Conservation (phyloP, 192 early-diverging fungal genomes). For the Mortierella claussenii region DNA sequence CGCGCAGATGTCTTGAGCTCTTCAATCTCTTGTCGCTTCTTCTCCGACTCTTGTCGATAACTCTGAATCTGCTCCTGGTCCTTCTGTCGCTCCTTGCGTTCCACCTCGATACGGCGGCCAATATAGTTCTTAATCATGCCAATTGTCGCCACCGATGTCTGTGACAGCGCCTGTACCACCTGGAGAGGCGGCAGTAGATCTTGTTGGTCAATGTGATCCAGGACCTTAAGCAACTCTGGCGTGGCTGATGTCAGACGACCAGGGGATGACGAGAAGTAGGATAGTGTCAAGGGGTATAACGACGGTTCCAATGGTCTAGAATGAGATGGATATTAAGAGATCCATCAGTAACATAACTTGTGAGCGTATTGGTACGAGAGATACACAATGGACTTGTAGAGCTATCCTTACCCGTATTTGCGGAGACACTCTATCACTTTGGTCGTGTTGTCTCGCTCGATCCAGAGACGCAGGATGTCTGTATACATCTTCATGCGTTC, state of each 20-base stretch:
- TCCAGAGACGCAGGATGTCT: slow-evolving; percentile 77
- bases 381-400: too few relatives aligned
- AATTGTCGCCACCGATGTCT: slow-evolving; percentile 84
- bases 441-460: slow-evolving; percentile 74
- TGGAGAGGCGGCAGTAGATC: slow-evolving; percentile 90
- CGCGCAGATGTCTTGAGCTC: slow-evolving; percentile 78
- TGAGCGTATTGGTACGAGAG: too few relatives aligned
- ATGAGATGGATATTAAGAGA: too few relatives aligned
- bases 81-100: slow-evolving; percentile 72
- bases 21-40: slow-evolving; percentile 81
- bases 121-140: slow-evolving; percentile 91
- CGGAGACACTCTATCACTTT: slow-evolving; percentile 70
- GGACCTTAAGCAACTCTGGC: slow-evolving; percentile 69
- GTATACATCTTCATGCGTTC: slow-evolving; percentile 83
- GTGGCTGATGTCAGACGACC: slow-evolving; percentile 66
- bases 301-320: slow-evolving; percentile 69
- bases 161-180: slow-evolving; percentile 86
- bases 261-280: slow-evolving; percentile 79
- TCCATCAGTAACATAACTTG: too few relatives aligned
- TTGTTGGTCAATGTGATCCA: slow-evolving; percentile 86
- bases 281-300: slow-evolving; percentile 74
- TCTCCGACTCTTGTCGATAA: slow-evolving; percentile 84
- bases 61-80: slow-evolving; percentile 75
- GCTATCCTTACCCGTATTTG: slow-evolving; percentile 66
- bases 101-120: slow-evolving; percentile 77